Base-by-base conservation (phyloP, 495 filamentous ascomycete species). In the Talaromyces stipitatus region DNA sequence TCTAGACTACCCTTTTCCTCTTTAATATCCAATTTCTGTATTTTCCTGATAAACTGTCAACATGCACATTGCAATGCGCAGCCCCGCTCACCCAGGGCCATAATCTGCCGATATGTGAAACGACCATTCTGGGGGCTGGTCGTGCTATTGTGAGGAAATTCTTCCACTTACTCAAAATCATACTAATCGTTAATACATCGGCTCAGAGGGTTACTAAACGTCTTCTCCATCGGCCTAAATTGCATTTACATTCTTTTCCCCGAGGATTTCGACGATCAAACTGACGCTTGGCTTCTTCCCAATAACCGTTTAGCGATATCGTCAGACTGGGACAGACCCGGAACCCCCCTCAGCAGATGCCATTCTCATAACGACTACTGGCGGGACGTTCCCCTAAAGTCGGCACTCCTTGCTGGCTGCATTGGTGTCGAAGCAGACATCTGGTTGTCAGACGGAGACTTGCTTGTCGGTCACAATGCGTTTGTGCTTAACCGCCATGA, bases 361-460 rank as follows among this genome's bases (percentile, higher is more conserved):
- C 86, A 89, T 68, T 92, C 89, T 0, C 91, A 96, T 69, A 96
- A 96, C 65, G 91, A 96, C 72, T 95, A 95, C 71, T 95, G 78
- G 78, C 86, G 90, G 5, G 78, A 76, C 10, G 79, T 90, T 3
- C 92, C 92, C 0, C 72, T 89, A 0, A 87, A 74, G 65, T 84
- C 82, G 3, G 85, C 85, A 2, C 67, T 90, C 8, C 75, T 79
- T 60, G 81, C 75, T 24, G 85, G 89, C 14, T 82, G 78, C 56
- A 78, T 78, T 11, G 69, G 78, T 8, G 78, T 89, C 20, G 89
- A 92, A 66, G 87, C 86, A 3, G 89, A 91, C 62, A 80, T 92
- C 24, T 92, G 86, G 85, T 76, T 86, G 10, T 79, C 79, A 54
- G 75, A 82, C 36, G 65, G 79, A 4, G 82, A 86, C 7, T 64